Percentiles rank a stretch among this genome's conserved stretches.
phyloP scores from a whole-genome alignment of 805 yeast species.

The Wickerhamiella alocasiicola region DNA sequence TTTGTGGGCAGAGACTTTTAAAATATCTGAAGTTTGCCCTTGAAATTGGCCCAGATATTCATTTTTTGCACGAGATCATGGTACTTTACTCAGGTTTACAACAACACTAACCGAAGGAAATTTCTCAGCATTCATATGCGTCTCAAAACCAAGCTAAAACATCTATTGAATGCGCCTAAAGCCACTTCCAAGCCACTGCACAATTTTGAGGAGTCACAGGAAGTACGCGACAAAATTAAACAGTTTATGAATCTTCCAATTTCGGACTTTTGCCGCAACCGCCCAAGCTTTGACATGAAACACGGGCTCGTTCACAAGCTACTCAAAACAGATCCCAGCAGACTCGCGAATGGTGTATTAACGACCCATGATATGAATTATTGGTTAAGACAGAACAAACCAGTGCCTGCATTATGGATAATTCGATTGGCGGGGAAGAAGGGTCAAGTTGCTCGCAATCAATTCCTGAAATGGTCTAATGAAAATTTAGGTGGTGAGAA shows the following conservation, averaged over 20 bases:
- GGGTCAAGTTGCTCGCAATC: conserved; percentile 19
- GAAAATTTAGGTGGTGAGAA: conserved; percentile 5
- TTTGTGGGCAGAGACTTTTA: no score
- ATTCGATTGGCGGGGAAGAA: conserved; percentile 18
- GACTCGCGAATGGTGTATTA: conserved; percentile 18
- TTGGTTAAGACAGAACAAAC: conserved; percentile 20
- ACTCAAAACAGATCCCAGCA: conserved; percentile 15
- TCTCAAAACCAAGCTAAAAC: conserved; percentile 10
- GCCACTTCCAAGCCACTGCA: conserved; percentile 1
- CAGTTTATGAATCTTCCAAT: conserved; percentile 13
- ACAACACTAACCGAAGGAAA: no score
- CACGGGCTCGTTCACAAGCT: conserved; percentile 21
- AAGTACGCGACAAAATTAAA: conserved; percentile 14
- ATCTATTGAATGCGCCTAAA: conserved; percentile 11
- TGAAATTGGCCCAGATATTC: no score
- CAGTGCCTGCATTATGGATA: conserved; percentile 21
- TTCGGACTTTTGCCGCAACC: conserved; percentile 14
- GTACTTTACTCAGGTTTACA: no score
- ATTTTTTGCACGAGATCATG: no score
- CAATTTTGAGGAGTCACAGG: conserved; percentile 13
- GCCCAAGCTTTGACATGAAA: conserved; percentile 15
- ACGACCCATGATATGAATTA: conserved; percentile 17
- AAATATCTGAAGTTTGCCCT: no score
- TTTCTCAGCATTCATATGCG: no score
- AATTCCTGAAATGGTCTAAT: conserved; percentile 17